Conservation (phyloP, 1,139 yeast genomes). For the Saccharomycopsis hybrid region DNA sequence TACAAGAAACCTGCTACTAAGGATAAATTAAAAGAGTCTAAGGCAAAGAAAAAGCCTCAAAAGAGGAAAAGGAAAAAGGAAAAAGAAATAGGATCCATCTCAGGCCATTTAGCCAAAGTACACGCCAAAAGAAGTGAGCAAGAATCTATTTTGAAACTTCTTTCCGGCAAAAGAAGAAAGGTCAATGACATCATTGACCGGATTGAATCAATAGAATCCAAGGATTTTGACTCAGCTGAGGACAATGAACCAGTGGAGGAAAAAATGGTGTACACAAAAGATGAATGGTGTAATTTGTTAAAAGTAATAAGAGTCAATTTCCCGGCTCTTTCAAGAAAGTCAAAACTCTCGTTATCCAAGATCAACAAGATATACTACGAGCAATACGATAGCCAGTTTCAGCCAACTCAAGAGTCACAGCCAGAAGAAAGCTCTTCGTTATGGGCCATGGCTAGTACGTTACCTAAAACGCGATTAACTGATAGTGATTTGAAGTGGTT, state of each 20-base stretch:
- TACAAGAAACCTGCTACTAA: background rate
- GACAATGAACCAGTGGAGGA: background rate
- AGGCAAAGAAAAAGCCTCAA: slow-evolving; percentile 4
- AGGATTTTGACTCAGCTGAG: background rate
- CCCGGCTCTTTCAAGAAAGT: slow-evolving; percentile 15
- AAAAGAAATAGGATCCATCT: slow-evolving; percentile 1
- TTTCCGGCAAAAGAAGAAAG: slow-evolving; percentile 18
- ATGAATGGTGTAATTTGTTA: slow-evolving; percentile 20
- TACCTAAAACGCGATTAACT: slow-evolving; percentile 16
- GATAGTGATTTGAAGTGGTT: slow-evolving; percentile 20
- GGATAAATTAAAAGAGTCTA: background rate
- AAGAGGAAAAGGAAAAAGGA: background rate
- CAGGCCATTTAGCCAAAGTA: slow-evolving; percentile 7
- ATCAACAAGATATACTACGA: slow-evolving; percentile 16
- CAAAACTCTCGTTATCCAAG: slow-evolving; percentile 11
- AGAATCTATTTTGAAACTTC: slow-evolving; percentile 7
- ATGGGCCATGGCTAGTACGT: slow-evolving; percentile 19
- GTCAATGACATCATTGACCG: slow-evolving; percentile 19
- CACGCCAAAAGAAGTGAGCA: slow-evolving; percentile 7
- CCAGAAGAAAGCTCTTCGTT: slow-evolving; percentile 2
- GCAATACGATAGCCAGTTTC: slow-evolving; percentile 12
- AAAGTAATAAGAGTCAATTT: slow-evolving; percentile 19
- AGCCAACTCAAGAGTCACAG: background rate
- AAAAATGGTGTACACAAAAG: slow-evolving; percentile 17
- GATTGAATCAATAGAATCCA: slow-evolving; percentile 14